Base-by-base conservation (phyloP, 169 alveolate genomes). In the Eimeria necatrix region DNA sequence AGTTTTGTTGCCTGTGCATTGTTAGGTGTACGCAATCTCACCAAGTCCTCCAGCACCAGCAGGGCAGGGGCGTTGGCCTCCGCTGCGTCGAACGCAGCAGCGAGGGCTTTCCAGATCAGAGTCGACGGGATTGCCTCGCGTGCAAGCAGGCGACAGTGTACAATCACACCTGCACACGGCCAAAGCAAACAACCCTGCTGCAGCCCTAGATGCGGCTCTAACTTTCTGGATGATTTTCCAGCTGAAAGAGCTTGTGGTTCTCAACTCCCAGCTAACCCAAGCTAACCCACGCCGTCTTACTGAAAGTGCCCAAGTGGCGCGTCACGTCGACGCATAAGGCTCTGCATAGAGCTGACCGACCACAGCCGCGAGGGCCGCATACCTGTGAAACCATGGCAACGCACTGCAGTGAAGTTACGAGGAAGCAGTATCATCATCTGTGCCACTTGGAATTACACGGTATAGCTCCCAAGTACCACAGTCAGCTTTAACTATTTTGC, bases 351-450 rank as follows among this genome's bases (percentile, higher is more conserved):
- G 80, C 78, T 12, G 92, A 84, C 22, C 92, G 92, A 52, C 92
- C 92, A 59, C 92, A n/a, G 61, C 92, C 92, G 9, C 92, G 92
- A 9, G 92, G 80, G 49, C 92, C 92, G 80, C 92, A 84, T 2
- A 60, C 80, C 92, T 84, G 80, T 78, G 49, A 49, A 84, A 12
- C 32, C 48, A 78, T 16, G 48, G 70, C 68, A 56, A 9, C 10
- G 64, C 64, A 56, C 0, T 12, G 59, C 60, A 51, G 52, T 32
- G n/a, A 24, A 78, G 88, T 46, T 22, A 51, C 70, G 0, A 5
- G 41, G 48, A 78, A 6, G 9, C 24, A 3, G 56, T 41, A 5
- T 32, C 41, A 32, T 32, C 41, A 32, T 32, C 41, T 32, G 41
- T 0, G 41, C 41, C 41, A 32, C 41, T 32, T 32, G 41, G 41